A percentile compares a stretch with the other conserved stretches of the same genome.
These are phyloP conservation scores for Dioszegia hungarica DNA, from an alignment of 768 basidiomycete species.

Conservation along the genomic window DNA sequence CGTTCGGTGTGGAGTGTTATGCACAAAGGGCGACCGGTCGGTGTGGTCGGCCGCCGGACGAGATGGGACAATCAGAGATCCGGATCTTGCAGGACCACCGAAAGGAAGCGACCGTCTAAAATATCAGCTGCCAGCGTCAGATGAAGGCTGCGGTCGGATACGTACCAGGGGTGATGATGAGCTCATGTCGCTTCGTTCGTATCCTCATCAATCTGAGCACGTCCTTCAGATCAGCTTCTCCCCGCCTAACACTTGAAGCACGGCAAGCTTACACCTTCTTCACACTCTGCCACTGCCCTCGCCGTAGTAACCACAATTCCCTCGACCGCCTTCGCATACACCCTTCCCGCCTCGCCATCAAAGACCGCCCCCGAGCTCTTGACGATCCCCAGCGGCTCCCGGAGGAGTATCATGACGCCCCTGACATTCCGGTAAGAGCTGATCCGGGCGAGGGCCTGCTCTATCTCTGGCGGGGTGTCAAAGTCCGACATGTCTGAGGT, in stretches of 20 bases:
- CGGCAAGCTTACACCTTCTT: conserved; percentile 55
- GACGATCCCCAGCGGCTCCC: conserved; percentile 58
- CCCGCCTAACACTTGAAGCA: background rate
- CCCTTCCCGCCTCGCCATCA: conserved; percentile 43
- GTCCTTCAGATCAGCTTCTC: conserved; percentile 55
- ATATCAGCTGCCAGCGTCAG: background rate
- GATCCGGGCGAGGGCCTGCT: conserved; percentile 68
- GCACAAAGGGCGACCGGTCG: no score
- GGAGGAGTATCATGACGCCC: conserved; percentile 77
- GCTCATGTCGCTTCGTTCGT: conserved; percentile 81
- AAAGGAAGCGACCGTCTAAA: conserved; percentile 2
- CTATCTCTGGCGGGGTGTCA: conserved; percentile 64
- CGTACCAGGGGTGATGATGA: conserved; percentile 90
- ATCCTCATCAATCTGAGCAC: conserved; percentile 83
- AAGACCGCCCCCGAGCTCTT: conserved; percentile 56
- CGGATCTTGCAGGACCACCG: conserved; percentile 4
- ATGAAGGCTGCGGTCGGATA: background rate
- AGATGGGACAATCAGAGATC: background rate
- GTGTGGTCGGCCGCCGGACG: no score
- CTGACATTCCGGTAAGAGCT: conserved; percentile 78
- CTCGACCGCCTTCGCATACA: conserved; percentile 40
- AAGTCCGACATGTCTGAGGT: background rate
- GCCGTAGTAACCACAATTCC: conserved; percentile 74
- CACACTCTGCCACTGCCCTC: conserved; percentile 70
- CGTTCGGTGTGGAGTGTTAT: no score